Evolutionary conservation across 2,329 filamentous ascomycete species (phyloP), one percentile per base, ranked within the genome.

Genomic region (Sarocladiaceae sp.): DNA sequence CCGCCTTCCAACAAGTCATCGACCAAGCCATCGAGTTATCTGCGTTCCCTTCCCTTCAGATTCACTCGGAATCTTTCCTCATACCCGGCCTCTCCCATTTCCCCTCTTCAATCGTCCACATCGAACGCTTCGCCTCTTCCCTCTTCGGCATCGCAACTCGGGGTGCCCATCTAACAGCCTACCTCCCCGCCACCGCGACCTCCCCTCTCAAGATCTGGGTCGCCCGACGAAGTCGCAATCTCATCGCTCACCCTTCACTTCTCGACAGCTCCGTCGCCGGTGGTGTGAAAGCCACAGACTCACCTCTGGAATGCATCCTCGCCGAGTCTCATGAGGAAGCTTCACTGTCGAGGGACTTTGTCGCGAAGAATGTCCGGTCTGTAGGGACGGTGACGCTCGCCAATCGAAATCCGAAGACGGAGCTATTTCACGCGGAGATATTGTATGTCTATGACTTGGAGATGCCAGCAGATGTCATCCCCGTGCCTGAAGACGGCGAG

Each of bases 221-320:
- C 1, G 86, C 89, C 1, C 73, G 84, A 22, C 74, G 89, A 15
- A 80, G 84, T 44, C 72, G 68, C 47, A 78, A 74, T 10, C 86
- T 92, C 61, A 80, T 85, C 65, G 91, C 87, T 0, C 92, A 88
- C 59, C 84, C 84, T 0, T 80, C 82, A 3, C 83, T 88, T 76
- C 74, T 92, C 52, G 89, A 94, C 63, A 93, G 90, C 61, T 87
- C 87, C 6, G 89, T 92, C 13, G 89, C 88, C 0, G 89, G 89
- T 3, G 89, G 89, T 0, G 82, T 92, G 60, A 80, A 84, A 52
- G 80, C 85, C 0, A 79, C 79, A 1, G 82, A 91, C 63, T 72
- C 68, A 2, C 84, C 86, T 0, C 81, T 83, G 28, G 82, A 84
- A 53, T 87, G 84, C 61, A 74, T 92, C 54, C 73, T 90, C 22